Evolutionary conservation across 768 basidiomycete genomes (phyloP).

Genomic region (Termitomyces sp.): DNA sequence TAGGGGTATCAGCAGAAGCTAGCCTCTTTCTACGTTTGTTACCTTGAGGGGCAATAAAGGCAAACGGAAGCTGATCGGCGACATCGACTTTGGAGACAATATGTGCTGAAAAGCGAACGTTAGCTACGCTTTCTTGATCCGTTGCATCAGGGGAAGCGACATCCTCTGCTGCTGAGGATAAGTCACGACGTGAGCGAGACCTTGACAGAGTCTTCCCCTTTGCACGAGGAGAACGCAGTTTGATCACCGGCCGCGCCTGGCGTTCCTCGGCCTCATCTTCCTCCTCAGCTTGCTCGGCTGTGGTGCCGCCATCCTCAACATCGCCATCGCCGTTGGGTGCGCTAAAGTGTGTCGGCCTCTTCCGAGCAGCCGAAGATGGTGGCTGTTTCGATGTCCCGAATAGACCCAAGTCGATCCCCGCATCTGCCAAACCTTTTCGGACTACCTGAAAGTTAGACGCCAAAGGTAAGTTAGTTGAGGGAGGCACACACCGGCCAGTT

Average conservation of each 20-base stretch:
- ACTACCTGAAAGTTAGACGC: conserved; percentile 33
- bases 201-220: conserved; percentile 48
- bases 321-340: conserved; percentile 22
- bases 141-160: conserved; percentile 54
- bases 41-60: conserved; percentile 72
- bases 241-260: conserved; percentile 72
- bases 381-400: conserved; percentile 49
- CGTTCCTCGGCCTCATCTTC: conserved; percentile 53
- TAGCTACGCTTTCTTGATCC: conserved; percentile 71
- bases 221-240: conserved; percentile 52
- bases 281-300: conserved; percentile 33
- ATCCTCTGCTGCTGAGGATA: conserved; percentile 57
- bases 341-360: conserved; percentile 36
- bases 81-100: conserved; percentile 62
- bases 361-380: conserved; percentile 26
- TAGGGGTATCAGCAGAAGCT: conserved; percentile 29
- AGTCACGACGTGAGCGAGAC: conserved; percentile 72
- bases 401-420: conserved; percentile 75
- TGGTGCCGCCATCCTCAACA: conserved; percentile 26
- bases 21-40: conserved; percentile 41
- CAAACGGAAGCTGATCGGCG: conserved; percentile 66
- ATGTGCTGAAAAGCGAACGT: conserved; percentile 74
- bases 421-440: conserved; percentile 61
- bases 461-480: not conserved
- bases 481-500: conserved; percentile 49